These are phyloP conservation scores for Moringa oleifera DNA, from an alignment of 345 rosid genomes.

Conservation along the genomic window DNA sequence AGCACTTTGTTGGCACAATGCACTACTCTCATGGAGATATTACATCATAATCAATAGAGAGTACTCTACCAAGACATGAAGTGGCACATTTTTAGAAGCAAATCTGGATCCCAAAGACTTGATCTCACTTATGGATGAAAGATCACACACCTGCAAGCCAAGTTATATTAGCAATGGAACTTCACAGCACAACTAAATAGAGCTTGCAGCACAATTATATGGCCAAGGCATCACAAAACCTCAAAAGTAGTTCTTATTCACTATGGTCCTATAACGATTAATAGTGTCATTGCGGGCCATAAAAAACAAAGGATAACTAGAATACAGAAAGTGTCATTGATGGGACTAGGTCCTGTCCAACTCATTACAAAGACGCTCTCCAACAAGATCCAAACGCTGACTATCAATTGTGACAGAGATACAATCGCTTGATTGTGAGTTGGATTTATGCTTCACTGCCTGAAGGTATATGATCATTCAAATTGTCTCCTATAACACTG, in stretches of 20 bases:
- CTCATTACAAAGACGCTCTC: no score
- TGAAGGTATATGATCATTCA: no score
- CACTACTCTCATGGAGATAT: background rate
- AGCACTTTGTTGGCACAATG: no score
- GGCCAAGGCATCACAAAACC: background rate
- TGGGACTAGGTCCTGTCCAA: no score
- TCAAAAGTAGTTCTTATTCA: background rate
- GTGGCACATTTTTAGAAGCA: conserved; percentile 61
- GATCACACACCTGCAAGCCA: conserved; percentile 75
- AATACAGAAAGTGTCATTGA: conserved; percentile 13
- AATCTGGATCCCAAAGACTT: conserved; percentile 77
- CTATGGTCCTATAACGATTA: background rate
- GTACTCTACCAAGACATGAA: conserved; percentile 66
- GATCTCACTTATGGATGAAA: conserved; percentile 66
- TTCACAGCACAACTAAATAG: no score
- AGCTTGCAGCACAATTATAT: conserved; percentile 3
- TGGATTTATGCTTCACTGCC: no score
- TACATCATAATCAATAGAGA: conserved; percentile 1
- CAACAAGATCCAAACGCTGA: no score
- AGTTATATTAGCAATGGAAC: no score
- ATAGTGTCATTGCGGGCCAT: background rate
- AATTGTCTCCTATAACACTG: no score
- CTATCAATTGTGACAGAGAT: no score
- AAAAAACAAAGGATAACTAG: background rate
- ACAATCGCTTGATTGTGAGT: no score